A percentile compares a stretch with the other conserved stretches of the same genome.
Conservation (phyloP, 306 rosid genomes). For the Prunus fruticosa region DNA sequence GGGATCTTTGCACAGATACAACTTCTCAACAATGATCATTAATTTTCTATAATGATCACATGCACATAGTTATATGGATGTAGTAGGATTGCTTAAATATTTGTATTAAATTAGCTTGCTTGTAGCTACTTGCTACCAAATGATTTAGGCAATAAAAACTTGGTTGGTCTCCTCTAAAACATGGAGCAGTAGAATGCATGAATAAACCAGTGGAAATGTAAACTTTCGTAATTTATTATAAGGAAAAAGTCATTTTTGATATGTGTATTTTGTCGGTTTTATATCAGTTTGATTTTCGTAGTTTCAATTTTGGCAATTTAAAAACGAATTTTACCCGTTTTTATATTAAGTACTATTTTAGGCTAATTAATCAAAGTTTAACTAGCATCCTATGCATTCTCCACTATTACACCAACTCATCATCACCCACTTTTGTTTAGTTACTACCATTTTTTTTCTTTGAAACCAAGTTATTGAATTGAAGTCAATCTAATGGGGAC, state of each 20-base stretch:
- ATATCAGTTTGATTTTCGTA: no score
- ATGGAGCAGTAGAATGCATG: background rate
- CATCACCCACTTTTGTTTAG: background rate
- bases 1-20: background rate
- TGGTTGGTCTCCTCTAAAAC: background rate
- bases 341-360: background rate
- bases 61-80: background rate
- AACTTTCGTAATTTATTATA: no score
- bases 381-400: background rate
- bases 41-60: background rate
- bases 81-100: background rate
- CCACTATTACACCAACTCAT: background rate
- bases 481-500: slow-evolving; percentile 3
- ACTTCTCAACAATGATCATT: background rate
- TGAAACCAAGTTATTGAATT: slow-evolving; percentile 1
- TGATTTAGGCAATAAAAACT: background rate
- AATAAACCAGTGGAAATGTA: no score
- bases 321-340: no score
- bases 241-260: no score
- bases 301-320: no score
- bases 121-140: background rate
- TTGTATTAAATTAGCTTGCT: background rate
- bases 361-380: background rate
- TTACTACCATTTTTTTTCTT: background rate
- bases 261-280: no score